phyloP scores from a whole-genome alignment of 257 asterid genomes.

The Schizonepeta tenuifolia region DNA sequence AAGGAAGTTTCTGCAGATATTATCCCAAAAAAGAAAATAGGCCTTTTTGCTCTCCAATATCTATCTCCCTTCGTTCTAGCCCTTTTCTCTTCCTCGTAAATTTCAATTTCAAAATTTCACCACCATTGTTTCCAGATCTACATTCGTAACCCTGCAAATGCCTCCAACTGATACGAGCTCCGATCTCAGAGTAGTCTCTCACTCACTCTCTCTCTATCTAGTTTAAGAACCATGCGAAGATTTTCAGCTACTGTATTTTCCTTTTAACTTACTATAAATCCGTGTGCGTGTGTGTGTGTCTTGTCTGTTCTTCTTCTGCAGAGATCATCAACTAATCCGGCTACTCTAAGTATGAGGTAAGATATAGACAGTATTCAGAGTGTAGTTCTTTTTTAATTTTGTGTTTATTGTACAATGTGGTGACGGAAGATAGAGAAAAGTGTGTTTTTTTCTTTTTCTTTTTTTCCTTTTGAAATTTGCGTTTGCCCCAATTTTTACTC shows the following conservation, averaged over 20 bases:
- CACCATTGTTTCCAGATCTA: slow-evolving; percentile 42
- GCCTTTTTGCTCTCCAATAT: slow-evolving; percentile 5
- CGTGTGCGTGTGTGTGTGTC: slow-evolving; percentile 15
- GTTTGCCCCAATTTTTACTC: background rate
- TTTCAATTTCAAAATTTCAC: slow-evolving; percentile 51
- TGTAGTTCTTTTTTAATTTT: slow-evolving; percentile 12
- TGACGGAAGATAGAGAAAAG: background rate
- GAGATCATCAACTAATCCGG: slow-evolving; percentile 60
- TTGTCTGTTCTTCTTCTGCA: slow-evolving; percentile 38
- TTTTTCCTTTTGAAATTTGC: too few relatives aligned
- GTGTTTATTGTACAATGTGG: background rate
- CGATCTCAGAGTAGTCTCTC: slow-evolving; percentile 61
- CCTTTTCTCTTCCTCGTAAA: slow-evolving; percentile 18
- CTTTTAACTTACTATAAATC: slow-evolving; percentile 2
- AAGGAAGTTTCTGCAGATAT: background rate
- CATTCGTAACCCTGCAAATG: slow-evolving; percentile 45
- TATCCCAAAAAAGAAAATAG: slow-evolving; percentile 19
- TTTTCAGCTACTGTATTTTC: slow-evolving; percentile 25
- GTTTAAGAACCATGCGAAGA: background rate
- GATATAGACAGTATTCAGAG: slow-evolving; percentile 1
- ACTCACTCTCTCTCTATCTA: slow-evolving; percentile 2
- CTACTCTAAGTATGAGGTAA: slow-evolving; percentile 68
- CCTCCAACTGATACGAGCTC: slow-evolving; percentile 61
- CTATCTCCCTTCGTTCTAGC: slow-evolving; percentile 12
- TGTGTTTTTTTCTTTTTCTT: too few relatives aligned